Conservation (phyloP, 305 asterid species). For the Fraxinus nigra region DNA sequence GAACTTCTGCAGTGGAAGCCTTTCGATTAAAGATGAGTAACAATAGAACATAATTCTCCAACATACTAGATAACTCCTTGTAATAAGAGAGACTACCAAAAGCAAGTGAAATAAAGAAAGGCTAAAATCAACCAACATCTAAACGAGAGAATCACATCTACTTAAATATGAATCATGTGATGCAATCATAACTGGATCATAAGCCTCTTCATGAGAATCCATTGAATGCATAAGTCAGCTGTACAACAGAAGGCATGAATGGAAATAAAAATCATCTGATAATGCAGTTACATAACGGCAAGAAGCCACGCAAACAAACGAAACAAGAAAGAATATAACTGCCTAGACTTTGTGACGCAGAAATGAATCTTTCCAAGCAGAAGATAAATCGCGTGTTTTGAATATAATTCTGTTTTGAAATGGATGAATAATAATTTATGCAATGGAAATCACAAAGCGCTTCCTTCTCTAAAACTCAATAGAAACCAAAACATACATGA, state of each 20-base stretch:
- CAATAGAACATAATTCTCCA: slow-evolving; percentile 6
- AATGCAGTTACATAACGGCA: neutral
- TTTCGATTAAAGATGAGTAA: slow-evolving; percentile 18
- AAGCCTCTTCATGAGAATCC: neutral
- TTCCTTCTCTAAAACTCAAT: neutral
- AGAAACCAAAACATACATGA: neutral
- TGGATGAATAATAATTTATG: neutral
- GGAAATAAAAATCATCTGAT: neutral
- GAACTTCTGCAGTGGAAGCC: slow-evolving; percentile 21
- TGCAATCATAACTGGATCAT: neutral
- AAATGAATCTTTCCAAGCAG: neutral
- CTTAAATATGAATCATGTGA: neutral
- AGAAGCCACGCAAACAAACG: neutral
- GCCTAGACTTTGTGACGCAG: neutral
- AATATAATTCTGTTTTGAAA: neutral
- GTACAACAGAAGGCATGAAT: neutral
- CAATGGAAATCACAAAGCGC: neutral
- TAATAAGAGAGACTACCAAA: slow-evolving; percentile 8
- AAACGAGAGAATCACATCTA: neutral
- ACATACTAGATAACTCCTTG: slow-evolving; percentile 8
- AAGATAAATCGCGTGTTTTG: neutral
- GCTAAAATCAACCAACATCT: neutral
- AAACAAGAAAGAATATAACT: neutral
- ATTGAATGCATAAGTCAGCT: neutral
- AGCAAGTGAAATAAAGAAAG: slow-evolving; percentile 2